phyloP scores from a whole-genome alignment of 2,329 filamentous ascomycete genomes.

The Amylocarpus encephaloides region DNA sequence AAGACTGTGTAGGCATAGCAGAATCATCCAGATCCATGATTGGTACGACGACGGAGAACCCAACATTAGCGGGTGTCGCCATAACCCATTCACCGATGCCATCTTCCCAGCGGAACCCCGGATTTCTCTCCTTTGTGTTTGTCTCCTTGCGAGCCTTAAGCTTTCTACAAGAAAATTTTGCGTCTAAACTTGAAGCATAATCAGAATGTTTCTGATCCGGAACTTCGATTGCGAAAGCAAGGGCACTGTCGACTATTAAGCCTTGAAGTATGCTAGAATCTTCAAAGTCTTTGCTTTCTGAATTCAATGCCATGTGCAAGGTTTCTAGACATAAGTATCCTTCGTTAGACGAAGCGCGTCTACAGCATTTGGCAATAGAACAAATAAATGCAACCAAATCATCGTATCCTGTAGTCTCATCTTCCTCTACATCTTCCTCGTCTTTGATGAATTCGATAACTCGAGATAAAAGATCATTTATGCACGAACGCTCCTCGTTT shows the following conservation, averaged over 20 bases:
- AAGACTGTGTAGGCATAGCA: not conserved
- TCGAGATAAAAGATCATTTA: not conserved
- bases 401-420: slow-evolving; percentile 9
- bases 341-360: slow-evolving; percentile 34
- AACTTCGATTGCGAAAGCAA: slow-evolving; percentile 28
- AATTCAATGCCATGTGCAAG: slow-evolving; percentile 23
- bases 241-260: slow-evolving; percentile 30
- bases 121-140: slow-evolving; percentile 5
- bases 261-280: slow-evolving; percentile 17
- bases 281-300: slow-evolving; percentile 1
- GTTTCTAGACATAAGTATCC: slow-evolving; percentile 36
- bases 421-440: not conserved
- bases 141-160: not conserved
- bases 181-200: slow-evolving; percentile 27
- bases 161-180: slow-evolving; percentile 14
- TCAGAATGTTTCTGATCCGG: slow-evolving; percentile 26
- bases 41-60: not conserved
- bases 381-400: slow-evolving; percentile 35
- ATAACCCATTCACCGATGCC: slow-evolving; percentile 52
- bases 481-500: not conserved
- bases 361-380: slow-evolving; percentile 42
- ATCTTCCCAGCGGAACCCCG: slow-evolving; percentile 46
- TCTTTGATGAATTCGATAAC: slow-evolving; percentile 8
- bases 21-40: not conserved
- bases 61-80: slow-evolving; percentile 30